A percentile compares a stretch with the other conserved stretches of the same genome.
These are phyloP conservation scores for Agrocybe chaxingu DNA, from an alignment of 768 basidiomycete genomes.

Conservation along the genomic window DNA sequence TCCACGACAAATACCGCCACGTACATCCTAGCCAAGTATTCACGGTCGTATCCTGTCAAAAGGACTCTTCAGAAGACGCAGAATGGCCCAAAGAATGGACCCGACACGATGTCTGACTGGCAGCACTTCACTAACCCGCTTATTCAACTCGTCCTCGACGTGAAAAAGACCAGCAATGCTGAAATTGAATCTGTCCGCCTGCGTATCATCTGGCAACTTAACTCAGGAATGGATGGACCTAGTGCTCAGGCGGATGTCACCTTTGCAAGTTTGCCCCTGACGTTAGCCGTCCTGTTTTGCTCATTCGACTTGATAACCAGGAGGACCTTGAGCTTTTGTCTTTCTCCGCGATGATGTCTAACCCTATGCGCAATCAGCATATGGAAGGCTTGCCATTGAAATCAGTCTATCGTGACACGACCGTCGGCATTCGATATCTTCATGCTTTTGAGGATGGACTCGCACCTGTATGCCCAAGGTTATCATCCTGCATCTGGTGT, in stretches of 20 bases:
- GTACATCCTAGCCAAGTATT: constrained; percentile 62
- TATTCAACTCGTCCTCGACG: constrained; percentile 61
- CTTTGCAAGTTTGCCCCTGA: constrained; percentile 50
- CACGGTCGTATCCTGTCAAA: constrained; percentile 52
- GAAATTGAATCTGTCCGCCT: constrained; percentile 63
- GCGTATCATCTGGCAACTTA: constrained; percentile 63
- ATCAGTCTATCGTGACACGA: constrained; percentile 71
- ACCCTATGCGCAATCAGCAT: constrained; percentile 26
- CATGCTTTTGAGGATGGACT: constrained; percentile 35
- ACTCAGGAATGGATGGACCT: constrained; percentile 30
- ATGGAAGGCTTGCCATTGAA: constrained; percentile 69
- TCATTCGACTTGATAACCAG: constrained; percentile 31
- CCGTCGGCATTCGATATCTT: constrained; percentile 75
- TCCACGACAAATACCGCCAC: constrained; percentile 59
- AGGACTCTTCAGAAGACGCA: constrained; percentile 7
- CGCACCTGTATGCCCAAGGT: constrained; percentile 8
- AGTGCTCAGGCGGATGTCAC: constrained; percentile 52
- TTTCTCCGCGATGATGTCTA: constrained; percentile 48
- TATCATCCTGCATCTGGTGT: background rate
- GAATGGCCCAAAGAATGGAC: constrained; percentile 15
- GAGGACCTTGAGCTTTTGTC: constrained; percentile 76
- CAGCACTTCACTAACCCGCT: constrained; percentile 75
- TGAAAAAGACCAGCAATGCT: constrained; percentile 44
- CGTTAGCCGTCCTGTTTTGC: background rate
- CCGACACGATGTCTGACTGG: constrained; percentile 51